Evolutionary conservation across 257 asterid genomes (phyloP).

Genomic region (Nicotiana obtusifolia): DNA sequence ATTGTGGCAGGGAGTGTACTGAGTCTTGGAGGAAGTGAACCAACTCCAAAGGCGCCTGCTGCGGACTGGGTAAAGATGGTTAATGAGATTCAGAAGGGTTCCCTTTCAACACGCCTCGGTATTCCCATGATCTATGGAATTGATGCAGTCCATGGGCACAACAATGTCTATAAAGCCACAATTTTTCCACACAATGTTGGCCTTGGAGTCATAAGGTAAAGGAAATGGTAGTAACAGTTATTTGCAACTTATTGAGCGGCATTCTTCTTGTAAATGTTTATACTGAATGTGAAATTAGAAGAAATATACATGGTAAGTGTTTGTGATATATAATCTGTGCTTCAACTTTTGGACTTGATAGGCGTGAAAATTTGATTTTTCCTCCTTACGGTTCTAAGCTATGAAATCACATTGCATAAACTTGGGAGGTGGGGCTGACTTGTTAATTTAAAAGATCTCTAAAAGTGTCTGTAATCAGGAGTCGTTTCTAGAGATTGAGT

Average conservation of each 20-base stretch:
- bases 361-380: not conserved
- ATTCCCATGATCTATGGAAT: constrained; percentile 26
- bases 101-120: constrained; percentile 23
- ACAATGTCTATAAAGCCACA: constrained; percentile 19
- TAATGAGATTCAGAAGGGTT: constrained; percentile 13
- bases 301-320: not conserved
- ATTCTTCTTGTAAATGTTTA: not conserved
- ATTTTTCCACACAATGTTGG: constrained; percentile 25
- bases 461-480: not conserved
- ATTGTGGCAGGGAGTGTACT: constrained; percentile 23
- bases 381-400: not conserved
- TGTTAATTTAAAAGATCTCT: not conserved
- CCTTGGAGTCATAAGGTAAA: constrained; percentile 23
- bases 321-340: not conserved
- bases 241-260: not conserved
- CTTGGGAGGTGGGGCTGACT: not conserved
- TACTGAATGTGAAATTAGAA: not conserved
- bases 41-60: constrained; percentile 17
- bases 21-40: constrained; percentile 24
- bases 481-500: not conserved
- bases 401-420: not conserved
- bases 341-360: not conserved
- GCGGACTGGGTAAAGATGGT: constrained; percentile 20
- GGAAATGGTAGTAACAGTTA: not conserved
- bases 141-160: constrained; percentile 22